Base-by-base conservation (phyloP, 75 land plant species). In the Pinus albicaulis region DNA sequence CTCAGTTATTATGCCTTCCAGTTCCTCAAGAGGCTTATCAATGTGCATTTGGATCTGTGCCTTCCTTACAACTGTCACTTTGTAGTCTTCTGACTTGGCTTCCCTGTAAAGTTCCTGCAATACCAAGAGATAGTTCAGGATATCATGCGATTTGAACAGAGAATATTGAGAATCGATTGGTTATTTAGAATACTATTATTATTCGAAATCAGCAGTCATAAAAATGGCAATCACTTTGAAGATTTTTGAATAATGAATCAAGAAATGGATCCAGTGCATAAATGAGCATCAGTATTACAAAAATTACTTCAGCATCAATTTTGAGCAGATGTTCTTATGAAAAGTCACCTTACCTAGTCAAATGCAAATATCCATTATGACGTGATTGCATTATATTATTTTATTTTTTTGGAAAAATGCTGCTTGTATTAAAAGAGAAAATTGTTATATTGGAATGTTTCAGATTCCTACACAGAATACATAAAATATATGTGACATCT, bases 11-110 rank as follows among this genome's bases (percentile, higher is more conserved):
- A 82, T 78, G 58, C 82, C 89, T 48, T 91, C 98, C 68, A 93
- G 91, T 80, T 95, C 95, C 70, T 95, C 92, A 70, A 95, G 78
- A 16, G 92, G 74, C 82, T 88, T 84, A 63, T 91, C 98, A 20
- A 91, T 76, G 57, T 82, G 78, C 59, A 91, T 83, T 76, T 80
- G 75, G n/a, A 95, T 74, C 76, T 92, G 82, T n/a, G 92, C 95
- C 75, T 89, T 91, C 77, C 84, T 91, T 56, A 95, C 79, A 61
- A 95, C 92, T 22, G 98, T 93, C 16, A 95, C 88, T 77, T 82
- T 78, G 58, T 86, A 92, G 7, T 93, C 98, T 82, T 88, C 90
- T 78, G 82, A 83, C 80, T 88, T 92, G 77, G 95, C 92, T 69
- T 89, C 88, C 25, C 87, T 81, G 74, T 87, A 88, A 22, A 88